phyloP scores from a whole-genome alignment of 2,329 filamentous ascomycete genomes.

The Xylaria digitata region DNA sequence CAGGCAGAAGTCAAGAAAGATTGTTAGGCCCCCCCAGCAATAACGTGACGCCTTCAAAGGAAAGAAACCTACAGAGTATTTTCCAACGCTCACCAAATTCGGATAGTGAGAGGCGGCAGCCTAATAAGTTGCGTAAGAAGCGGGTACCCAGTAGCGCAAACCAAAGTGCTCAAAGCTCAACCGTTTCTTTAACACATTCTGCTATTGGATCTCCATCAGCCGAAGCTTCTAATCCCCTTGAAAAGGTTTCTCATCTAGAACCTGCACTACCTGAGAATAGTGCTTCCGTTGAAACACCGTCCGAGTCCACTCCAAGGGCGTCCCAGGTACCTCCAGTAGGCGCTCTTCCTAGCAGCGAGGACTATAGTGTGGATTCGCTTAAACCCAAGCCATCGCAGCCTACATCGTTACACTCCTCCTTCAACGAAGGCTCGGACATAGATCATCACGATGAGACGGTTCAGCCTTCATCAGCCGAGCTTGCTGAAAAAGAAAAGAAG shows the following conservation, averaged over 20 bases:
- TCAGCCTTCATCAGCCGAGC: conserved; percentile 48
- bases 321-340: conserved; percentile 59
- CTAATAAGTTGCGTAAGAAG: conserved; percentile 94
- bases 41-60: conserved; percentile 69
- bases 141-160: conserved; percentile 79
- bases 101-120: conserved; percentile 74
- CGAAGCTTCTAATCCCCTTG: conserved; percentile 61
- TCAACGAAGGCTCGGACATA: conserved; percentile 84
- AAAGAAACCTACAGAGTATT: conserved; percentile 75
- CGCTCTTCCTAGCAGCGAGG: conserved; percentile 57
- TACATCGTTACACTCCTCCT: conserved; percentile 79
- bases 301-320: conserved; percentile 60
- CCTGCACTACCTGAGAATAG: conserved; percentile 43
- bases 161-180: conserved; percentile 91
- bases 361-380: conserved; percentile 60
- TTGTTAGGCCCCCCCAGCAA: conserved; percentile 56
- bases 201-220: conserved; percentile 59
- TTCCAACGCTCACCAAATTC: conserved; percentile 76
- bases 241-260: conserved; percentile 47
- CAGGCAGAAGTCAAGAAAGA: conserved; percentile 63
- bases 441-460: conserved; percentile 74
- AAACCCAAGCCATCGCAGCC: conserved; percentile 78
- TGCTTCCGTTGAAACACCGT: conserved; percentile 49
- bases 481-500: conserved; percentile 74
- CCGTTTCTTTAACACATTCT: conserved; percentile 72